A percentile compares a stretch with the other conserved stretches of the same genome.
Evolutionary conservation across 106 monocot species (phyloP).

Genomic region (Apostasia ramifera): DNA sequence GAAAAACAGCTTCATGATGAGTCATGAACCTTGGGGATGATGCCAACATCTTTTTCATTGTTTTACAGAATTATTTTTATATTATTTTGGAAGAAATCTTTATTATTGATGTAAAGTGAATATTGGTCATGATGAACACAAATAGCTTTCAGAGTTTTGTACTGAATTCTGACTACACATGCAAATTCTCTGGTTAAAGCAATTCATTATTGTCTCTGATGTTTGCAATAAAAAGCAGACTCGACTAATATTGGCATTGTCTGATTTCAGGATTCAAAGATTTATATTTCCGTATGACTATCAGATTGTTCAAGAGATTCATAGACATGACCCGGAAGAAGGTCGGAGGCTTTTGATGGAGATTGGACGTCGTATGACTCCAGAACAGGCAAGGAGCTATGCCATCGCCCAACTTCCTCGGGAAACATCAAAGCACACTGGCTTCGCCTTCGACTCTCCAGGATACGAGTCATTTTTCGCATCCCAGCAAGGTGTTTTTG

Average conservation of each 20-base stretch:
- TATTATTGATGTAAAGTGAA: too few relatives aligned
- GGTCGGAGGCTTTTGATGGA: slow-evolving; percentile 49
- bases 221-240: too few relatives aligned
- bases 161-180: too few relatives aligned
- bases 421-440: slow-evolving; percentile 85
- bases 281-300: slow-evolving; percentile 85
- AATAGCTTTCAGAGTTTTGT: too few relatives aligned
- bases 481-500: slow-evolving; percentile 78
- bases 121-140: too few relatives aligned
- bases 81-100: too few relatives aligned
- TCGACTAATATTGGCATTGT: neutral
- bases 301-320: slow-evolving; percentile 88
- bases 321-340: slow-evolving; percentile 61
- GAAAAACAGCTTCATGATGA: too few relatives aligned
- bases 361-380: slow-evolving; percentile 48
- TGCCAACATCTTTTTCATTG: too few relatives aligned
- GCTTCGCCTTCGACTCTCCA: slow-evolving; percentile 97
- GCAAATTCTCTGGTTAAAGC: too few relatives aligned
- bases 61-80: too few relatives aligned
- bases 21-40: too few relatives aligned
- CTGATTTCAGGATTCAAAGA: slow-evolving; percentile 66
- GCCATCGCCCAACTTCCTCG: slow-evolving; percentile 76
- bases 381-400: slow-evolving; percentile 81
- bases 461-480: slow-evolving; percentile 98
- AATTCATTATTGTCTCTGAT: too few relatives aligned